Conservation (phyloP, 2,329 filamentous ascomycete species). For the Knufia fluminis region DNA sequence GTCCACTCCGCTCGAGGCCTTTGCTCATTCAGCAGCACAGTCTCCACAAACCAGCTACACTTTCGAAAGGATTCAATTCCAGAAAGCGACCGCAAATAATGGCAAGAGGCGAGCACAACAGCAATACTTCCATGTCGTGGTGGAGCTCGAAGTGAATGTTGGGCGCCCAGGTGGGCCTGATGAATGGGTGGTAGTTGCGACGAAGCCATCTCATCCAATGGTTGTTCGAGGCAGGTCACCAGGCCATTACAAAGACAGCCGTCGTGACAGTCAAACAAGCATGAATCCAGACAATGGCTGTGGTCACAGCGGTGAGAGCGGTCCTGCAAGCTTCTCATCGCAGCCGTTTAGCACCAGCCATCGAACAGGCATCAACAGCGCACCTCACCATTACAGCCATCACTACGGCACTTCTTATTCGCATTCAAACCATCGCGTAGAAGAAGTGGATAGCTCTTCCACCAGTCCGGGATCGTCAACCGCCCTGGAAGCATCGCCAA, state of each 20-base stretch:
- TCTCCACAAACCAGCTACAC: slow-evolving; percentile 41
- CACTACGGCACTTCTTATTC: slow-evolving; percentile 14
- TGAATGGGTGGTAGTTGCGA: slow-evolving; percentile 61
- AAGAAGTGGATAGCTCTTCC: slow-evolving; percentile 13
- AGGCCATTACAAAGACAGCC: slow-evolving; percentile 62
- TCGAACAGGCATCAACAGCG: background rate
- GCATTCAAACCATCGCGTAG: slow-evolving; percentile 15
- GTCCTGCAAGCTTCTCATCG: slow-evolving; percentile 1
- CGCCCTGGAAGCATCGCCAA: slow-evolving; percentile 11
- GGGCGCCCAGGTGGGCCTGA: slow-evolving; percentile 36
- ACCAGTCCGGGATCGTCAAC: slow-evolving; percentile 16
- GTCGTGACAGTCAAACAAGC: slow-evolving; percentile 59
- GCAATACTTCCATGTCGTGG: slow-evolving; percentile 84
- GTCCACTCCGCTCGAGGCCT: slow-evolving; percentile 10
- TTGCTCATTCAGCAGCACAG: slow-evolving; percentile 24
- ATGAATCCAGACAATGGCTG: slow-evolving; percentile 58
- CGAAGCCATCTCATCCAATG: slow-evolving; percentile 66
- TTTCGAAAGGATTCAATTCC: slow-evolving; percentile 91
- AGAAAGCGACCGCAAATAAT: slow-evolving; percentile 88
- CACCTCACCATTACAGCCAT: slow-evolving; percentile 9
- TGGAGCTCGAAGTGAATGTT: slow-evolving; percentile 70
- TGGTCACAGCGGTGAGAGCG: slow-evolving; percentile 36
- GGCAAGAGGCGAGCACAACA: slow-evolving; percentile 82
- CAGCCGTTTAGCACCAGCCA: background rate
- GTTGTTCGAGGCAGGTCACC: slow-evolving; percentile 79